Evolutionary conservation across 176 grass and related monocot genomes (phyloP).

Genomic region (Carex myosuroides): DNA sequence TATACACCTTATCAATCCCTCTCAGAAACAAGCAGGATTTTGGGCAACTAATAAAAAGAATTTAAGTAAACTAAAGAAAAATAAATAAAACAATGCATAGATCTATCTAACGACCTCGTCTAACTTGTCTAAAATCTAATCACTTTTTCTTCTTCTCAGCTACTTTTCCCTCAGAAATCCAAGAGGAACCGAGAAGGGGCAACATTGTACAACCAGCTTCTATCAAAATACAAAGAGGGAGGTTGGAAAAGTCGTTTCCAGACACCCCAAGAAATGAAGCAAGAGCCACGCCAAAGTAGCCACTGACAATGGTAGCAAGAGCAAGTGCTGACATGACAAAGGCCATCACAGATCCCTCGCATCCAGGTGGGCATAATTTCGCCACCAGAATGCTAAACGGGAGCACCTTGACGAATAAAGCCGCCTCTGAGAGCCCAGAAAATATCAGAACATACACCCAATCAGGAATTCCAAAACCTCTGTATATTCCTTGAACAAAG

Average conservation of each 20-base stretch:
- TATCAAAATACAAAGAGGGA: conserved; percentile 55
- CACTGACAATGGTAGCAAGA: conserved; percentile 54
- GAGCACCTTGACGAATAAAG: conserved; percentile 62
- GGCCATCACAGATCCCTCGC: conserved; percentile 86
- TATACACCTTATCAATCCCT: not conserved
- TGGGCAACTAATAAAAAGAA: not conserved
- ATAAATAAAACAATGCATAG: not conserved
- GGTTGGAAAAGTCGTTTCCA: conserved; percentile 54
- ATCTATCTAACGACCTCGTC: not conserved
- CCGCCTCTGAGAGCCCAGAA: conserved; percentile 69
- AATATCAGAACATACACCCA: conserved; percentile 70
- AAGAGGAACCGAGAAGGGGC: conserved; percentile 47
- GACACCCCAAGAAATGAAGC: conserved; percentile 52
- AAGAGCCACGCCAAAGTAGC: conserved; percentile 86
- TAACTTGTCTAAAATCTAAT: conserved; percentile 6
- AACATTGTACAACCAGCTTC: conserved; percentile 60
- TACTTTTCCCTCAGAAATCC: conserved; percentile 47
- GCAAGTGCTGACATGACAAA: conserved; percentile 82
- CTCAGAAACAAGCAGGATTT: not conserved
- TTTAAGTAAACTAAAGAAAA: not conserved
- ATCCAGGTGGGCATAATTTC: conserved; percentile 68
- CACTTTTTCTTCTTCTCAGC: conserved; percentile 69
- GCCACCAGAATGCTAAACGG: conserved; percentile 74
- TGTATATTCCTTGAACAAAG: conserved; percentile 80
- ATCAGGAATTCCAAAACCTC: conserved; percentile 52